phyloP scores from a whole-genome alignment of 441 rosid genomes.

The Aquilaria agallochum region DNA sequence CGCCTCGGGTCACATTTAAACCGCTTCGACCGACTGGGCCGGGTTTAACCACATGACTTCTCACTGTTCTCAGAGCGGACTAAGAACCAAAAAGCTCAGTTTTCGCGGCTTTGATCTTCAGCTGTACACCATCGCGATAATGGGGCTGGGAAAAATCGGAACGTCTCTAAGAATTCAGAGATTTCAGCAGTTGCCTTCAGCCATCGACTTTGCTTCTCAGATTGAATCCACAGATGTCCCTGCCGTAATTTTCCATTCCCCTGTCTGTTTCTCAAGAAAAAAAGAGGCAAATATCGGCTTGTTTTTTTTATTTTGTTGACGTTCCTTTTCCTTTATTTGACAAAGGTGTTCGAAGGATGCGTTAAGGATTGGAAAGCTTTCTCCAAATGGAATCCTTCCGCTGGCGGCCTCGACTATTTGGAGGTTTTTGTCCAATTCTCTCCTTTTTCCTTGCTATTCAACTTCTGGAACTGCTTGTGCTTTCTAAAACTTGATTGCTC shows the following conservation, averaged over 20 bases:
- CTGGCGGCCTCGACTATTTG: constrained; percentile 75
- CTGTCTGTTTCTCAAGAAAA: background rate
- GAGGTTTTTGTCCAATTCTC: constrained; percentile 33
- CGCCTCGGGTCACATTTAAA: too few relatives aligned
- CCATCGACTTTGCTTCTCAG: constrained; percentile 45
- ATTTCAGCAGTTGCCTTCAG: constrained; percentile 48
- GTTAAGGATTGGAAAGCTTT: constrained; percentile 63
- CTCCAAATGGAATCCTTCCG: constrained; percentile 65
- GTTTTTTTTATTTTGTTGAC: background rate
- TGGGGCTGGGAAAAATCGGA: constrained; percentile 10
- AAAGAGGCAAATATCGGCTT: background rate
- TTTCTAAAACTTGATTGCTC: background rate
- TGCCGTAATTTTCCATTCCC: constrained; percentile 35
- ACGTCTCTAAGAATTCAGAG: constrained; percentile 29
- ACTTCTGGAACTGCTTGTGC: background rate
- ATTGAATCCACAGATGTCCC: constrained; percentile 68
- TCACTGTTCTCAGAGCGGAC: too few relatives aligned
- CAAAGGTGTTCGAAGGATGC: constrained; percentile 66
- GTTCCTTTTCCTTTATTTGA: background rate
- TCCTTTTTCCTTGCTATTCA: background rate
- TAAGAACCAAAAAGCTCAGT: background rate
- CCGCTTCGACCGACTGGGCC: too few relatives aligned
- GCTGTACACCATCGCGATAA: too few relatives aligned
- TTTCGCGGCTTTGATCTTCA: too few relatives aligned
- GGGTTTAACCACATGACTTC: too few relatives aligned